These are phyloP conservation scores for Lactifluus hygrophoroides DNA, from an alignment of 768 basidiomycete genomes.

Conservation along the genomic window DNA sequence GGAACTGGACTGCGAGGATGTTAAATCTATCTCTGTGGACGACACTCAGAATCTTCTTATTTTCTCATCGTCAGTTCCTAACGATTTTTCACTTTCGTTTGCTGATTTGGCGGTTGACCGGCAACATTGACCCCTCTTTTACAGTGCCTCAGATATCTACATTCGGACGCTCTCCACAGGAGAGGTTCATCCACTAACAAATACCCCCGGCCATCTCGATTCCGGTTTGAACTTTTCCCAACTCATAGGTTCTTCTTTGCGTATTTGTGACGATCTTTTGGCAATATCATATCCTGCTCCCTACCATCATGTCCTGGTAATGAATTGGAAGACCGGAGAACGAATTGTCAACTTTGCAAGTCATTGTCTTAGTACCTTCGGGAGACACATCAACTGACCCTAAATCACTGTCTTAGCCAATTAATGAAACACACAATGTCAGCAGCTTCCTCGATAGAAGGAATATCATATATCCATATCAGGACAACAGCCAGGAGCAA, in stretches of 20 bases:
- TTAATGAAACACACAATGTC: not conserved
- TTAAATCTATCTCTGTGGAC: not conserved
- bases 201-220: not conserved
- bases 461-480: not conserved
- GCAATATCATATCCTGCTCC: not conserved
- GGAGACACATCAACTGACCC: not conserved
- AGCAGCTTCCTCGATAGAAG: not conserved
- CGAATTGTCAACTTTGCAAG: not conserved
- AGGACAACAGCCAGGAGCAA: not conserved
- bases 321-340: conserved; percentile 5
- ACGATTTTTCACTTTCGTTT: not conserved
- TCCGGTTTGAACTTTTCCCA: not conserved
- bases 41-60: conserved; percentile 8
- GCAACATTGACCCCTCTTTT: too few species aligned
- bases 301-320: not conserved
- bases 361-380: not conserved
- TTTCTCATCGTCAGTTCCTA: not conserved
- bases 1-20: not conserved
- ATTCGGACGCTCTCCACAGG: conserved; percentile 6
- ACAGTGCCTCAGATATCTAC: not conserved
- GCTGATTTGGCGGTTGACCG: not conserved
- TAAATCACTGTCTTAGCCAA: not conserved
- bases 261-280: not conserved
- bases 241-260: not conserved
- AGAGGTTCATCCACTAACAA: conserved; percentile 3